phyloP scores from a whole-genome alignment of 306 rosid species.

The Gastrolobium bilobum region DNA sequence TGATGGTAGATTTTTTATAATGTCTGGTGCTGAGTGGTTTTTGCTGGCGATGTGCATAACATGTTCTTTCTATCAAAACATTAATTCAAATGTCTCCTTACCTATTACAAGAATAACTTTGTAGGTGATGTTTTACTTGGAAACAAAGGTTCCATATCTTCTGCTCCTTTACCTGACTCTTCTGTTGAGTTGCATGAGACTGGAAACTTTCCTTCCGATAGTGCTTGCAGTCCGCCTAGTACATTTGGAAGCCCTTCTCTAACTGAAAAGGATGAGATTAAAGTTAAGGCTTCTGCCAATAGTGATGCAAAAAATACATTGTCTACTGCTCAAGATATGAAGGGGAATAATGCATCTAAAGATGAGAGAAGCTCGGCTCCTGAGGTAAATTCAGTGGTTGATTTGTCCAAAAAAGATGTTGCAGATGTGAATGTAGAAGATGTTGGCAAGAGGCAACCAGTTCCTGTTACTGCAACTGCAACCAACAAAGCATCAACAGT shows the following conservation, averaged over 20 bases:
- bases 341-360: constrained; percentile 55
- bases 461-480: constrained; percentile 57
- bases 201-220: constrained; percentile 54
- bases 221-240: constrained; percentile 43
- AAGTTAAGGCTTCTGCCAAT: constrained; percentile 49
- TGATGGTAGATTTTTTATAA: constrained; percentile 23
- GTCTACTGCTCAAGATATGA: constrained; percentile 54
- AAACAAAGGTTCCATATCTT: constrained; percentile 50
- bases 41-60: neutral
- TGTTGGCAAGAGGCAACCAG: constrained; percentile 51
- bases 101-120: constrained; percentile 41
- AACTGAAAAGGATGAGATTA: constrained; percentile 48
- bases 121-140: constrained; percentile 56
- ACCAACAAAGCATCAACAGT: constrained; percentile 57
- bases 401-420: constrained; percentile 55
- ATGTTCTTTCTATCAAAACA: constrained; percentile 24
- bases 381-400: constrained; percentile 56
- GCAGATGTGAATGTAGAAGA: constrained; percentile 51
- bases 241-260: constrained; percentile 37
- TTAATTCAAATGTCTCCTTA: constrained; percentile 34
- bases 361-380: constrained; percentile 51
- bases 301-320: constrained; percentile 45
- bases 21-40: constrained; percentile 7
- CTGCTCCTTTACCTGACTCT: constrained; percentile 58
- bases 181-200: constrained; percentile 53